phyloP scores from a whole-genome alignment of 2,329 filamentous ascomycete genomes.

The Ustulina deusta region DNA sequence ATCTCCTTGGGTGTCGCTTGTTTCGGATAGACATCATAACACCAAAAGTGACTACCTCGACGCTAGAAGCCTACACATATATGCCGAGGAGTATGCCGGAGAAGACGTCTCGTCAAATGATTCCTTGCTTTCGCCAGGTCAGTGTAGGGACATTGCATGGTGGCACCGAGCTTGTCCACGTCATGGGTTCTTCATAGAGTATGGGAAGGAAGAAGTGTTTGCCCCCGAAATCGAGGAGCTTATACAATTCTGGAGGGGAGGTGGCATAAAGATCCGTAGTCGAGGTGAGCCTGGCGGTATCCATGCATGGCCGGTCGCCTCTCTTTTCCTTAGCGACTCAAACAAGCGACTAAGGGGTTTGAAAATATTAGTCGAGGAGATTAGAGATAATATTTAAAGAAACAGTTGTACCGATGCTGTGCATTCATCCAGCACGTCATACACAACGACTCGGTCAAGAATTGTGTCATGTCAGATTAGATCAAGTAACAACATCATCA shows the following conservation, averaged over 20 bases:
- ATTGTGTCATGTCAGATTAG: slow-evolving; percentile 68
- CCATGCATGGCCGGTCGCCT: slow-evolving; percentile 85
- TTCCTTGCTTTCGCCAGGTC: slow-evolving; percentile 75
- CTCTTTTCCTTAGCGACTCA: slow-evolving; percentile 65
- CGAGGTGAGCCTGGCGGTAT: slow-evolving; percentile 74
- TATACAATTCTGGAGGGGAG: slow-evolving; percentile 65
- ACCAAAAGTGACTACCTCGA: slow-evolving; percentile 83
- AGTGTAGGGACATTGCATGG: slow-evolving; percentile 72
- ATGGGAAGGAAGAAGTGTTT: slow-evolving; percentile 83
- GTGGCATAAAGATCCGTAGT: slow-evolving; percentile 66
- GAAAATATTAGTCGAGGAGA: slow-evolving; percentile 54
- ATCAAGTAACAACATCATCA: slow-evolving; percentile 70
- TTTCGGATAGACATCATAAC: slow-evolving; percentile 74
- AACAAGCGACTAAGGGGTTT: slow-evolving; percentile 66
- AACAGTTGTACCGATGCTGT: neutral
- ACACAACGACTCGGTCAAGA: slow-evolving; percentile 7
- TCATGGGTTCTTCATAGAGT: slow-evolving; percentile 76
- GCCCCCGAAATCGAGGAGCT: slow-evolving; percentile 75
- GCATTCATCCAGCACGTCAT: neutral
- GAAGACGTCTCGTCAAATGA: slow-evolving; percentile 61
- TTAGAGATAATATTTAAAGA: slow-evolving; percentile 52
- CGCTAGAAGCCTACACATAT: slow-evolving; percentile 72
- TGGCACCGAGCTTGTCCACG: slow-evolving; percentile 76
- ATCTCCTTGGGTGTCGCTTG: slow-evolving; percentile 82
- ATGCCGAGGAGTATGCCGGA: slow-evolving; percentile 77